A percentile compares a stretch with the other conserved stretches of the same genome.
Conservation (phyloP, 208 protist species). For the Porcisia hertigi region DNA sequence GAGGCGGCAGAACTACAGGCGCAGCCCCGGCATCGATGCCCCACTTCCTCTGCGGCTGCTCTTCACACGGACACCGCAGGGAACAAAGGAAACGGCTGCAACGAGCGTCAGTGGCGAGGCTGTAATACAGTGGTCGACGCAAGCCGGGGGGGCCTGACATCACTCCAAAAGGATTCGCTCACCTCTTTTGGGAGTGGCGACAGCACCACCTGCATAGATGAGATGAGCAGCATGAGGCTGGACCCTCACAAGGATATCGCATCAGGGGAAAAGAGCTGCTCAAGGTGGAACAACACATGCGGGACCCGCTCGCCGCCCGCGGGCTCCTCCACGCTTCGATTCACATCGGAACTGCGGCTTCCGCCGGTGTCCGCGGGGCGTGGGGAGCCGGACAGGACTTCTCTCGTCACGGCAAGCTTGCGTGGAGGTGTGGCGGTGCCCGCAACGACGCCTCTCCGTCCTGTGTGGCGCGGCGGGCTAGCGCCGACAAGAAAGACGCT, state of each 20-base stretch:
- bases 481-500: conserved; percentile 15
- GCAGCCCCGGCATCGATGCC: not conserved
- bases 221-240: too few relatives aligned
- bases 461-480: conserved; percentile 19
- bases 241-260: not conserved
- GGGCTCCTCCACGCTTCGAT: not conserved
- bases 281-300: not conserved
- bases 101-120: not conserved
- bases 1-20: conserved; percentile 7
- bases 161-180: not conserved
- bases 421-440: not conserved
- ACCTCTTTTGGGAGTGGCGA: conserved; percentile 2
- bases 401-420: not conserved
- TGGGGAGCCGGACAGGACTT: not conserved
- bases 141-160: not conserved
- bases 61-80: not conserved
- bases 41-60: not conserved
- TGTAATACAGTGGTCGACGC: not conserved
- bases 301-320: not conserved
- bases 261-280: not conserved
- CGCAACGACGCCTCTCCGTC: not conserved
- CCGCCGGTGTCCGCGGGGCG: not conserved
- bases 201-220: not conserved
- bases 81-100: not conserved
- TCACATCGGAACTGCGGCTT: not conserved